These are phyloP conservation scores for Ogataea henricii DNA, from an alignment of 805 yeast species.

Conservation along the genomic window DNA sequence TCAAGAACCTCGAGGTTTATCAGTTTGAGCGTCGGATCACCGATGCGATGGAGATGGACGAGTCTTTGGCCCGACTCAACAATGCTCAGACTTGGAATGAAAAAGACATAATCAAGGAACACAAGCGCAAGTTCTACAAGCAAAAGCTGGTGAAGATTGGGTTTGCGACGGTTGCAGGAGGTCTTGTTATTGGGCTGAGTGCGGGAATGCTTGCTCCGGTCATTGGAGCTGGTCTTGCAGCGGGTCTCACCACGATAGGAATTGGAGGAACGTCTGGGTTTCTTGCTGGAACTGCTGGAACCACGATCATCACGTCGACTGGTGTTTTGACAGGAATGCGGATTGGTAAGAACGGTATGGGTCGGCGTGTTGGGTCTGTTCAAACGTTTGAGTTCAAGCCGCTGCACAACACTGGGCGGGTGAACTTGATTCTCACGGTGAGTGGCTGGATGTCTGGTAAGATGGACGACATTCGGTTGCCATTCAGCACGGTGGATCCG, in stretches of 20 bases:
- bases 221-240: constrained; percentile 97
- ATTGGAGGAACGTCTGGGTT: constrained; percentile 92
- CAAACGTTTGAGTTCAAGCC: constrained; percentile 94
- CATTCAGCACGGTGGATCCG: constrained; percentile 95
- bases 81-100: constrained; percentile 70
- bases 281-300: constrained; percentile 95
- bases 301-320: constrained; percentile 88
- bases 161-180: constrained; percentile 94
- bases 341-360: constrained; percentile 85
- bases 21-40: constrained; percentile 92
- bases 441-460: constrained; percentile 98
- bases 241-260: constrained; percentile 94
- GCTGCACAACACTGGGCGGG: constrained; percentile 83
- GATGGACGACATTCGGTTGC: constrained; percentile 92
- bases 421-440: constrained; percentile 83
- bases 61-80: constrained; percentile 37
- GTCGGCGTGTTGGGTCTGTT: constrained; percentile 85
- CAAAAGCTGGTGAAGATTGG: constrained; percentile 86
- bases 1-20: constrained; percentile 65
- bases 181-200: constrained; percentile 88
- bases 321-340: constrained; percentile 90
- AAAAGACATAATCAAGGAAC: constrained; percentile 61
- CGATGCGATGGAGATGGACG: constrained; percentile 83
- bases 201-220: constrained; percentile 97
- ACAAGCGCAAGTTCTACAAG: constrained; percentile 65